Percentiles rank a stretch among this genome's conserved stretches.
Conservation (phyloP, 805 yeast genomes). For the Nakazawaea populi region DNA sequence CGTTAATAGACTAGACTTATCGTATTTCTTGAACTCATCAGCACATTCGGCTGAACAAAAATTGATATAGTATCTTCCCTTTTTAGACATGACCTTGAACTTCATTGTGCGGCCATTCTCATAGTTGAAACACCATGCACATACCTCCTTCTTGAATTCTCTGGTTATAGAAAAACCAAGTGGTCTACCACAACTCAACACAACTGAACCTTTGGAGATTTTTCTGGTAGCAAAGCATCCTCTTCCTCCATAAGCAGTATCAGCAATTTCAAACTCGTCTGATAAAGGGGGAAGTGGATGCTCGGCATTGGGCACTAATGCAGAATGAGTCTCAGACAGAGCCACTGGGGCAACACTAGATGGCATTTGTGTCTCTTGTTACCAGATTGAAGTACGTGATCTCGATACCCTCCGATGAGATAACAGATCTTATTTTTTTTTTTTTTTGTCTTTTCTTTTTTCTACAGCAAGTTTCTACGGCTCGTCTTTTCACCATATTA, state of each 20-base stretch:
- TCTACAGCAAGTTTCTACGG: not conserved
- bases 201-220: conserved; percentile 35
- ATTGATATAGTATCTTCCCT: conserved; percentile 38
- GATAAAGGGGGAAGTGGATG: conserved; percentile 17
- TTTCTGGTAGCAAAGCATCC: conserved; percentile 46
- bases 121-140: conserved; percentile 47
- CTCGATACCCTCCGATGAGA: not conserved
- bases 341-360: not conserved
- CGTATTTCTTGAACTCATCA: conserved; percentile 28
- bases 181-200: conserved; percentile 35
- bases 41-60: conserved; percentile 48
- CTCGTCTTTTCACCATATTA: not conserved
- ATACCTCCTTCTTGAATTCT: conserved; percentile 59
- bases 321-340: not conserved
- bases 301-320: not conserved
- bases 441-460: not conserved
- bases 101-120: conserved; percentile 42
- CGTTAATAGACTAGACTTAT: conserved; percentile 29
- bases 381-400: too few species aligned
- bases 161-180: conserved; percentile 41
- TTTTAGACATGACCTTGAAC: conserved; percentile 22
- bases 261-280: conserved; percentile 25
- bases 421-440: not conserved
- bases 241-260: conserved; percentile 51
- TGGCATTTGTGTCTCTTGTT: not conserved